These are phyloP conservation scores for Hypomontagnella submonticulosa DNA, from an alignment of 495 filamentous ascomycete genomes.

Conservation along the genomic window DNA sequence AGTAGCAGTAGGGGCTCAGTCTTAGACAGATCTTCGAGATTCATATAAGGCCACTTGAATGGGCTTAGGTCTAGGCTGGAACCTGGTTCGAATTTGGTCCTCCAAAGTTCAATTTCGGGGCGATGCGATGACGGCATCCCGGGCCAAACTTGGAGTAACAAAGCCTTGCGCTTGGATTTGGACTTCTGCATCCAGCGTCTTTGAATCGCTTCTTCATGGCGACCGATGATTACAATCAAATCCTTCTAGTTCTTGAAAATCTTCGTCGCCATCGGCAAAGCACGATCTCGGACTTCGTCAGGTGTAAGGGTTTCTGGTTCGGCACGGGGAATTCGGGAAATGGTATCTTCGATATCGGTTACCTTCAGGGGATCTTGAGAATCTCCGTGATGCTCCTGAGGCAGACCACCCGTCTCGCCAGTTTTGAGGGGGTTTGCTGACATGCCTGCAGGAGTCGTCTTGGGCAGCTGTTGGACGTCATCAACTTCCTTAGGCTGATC, in stretches of 20 bases:
- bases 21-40: conserved; percentile 60
- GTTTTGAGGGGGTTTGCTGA: not conserved
- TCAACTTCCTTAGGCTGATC: not conserved
- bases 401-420: not conserved
- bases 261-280: not conserved
- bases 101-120: conserved; percentile 30
- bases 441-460: not conserved
- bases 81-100: not conserved
- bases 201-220: conserved; percentile 19
- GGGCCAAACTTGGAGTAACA: conserved; percentile 21
- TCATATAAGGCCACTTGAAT: conserved; percentile 58
- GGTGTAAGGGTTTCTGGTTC: not conserved
- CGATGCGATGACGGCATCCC: conserved; percentile 21
- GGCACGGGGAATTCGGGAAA: too few species aligned
- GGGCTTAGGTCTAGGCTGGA: not conserved
- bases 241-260: conserved; percentile 21
- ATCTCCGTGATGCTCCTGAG: too few species aligned
- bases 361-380: too few species aligned
- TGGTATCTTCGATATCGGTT: too few species aligned
- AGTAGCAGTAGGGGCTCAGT: conserved; percentile 53
- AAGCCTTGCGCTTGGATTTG: conserved; percentile 20
- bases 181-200: conserved; percentile 30
- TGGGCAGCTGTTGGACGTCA: not conserved
- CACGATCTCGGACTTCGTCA: not conserved
- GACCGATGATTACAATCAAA: conserved; percentile 7